Percentiles rank a stretch among this genome's conserved stretches.
phyloP scores from a whole-genome alignment of 108 stramenopile species.

The Cylindrotheca closterium region DNA sequence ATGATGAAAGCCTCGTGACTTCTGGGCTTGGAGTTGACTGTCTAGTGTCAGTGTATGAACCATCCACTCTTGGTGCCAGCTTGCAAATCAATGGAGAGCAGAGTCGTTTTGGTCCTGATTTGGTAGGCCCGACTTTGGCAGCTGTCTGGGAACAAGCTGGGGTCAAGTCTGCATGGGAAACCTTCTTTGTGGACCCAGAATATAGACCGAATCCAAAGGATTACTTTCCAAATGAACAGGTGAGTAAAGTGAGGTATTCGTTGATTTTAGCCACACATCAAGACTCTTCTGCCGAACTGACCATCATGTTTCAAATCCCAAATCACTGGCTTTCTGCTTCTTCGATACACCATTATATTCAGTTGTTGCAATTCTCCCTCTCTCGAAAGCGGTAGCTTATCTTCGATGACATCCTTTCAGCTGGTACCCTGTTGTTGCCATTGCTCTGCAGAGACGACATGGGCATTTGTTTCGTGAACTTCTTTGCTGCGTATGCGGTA shows the following conservation, averaged over 20 bases:
- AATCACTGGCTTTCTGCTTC: background rate
- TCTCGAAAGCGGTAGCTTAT: no score
- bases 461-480: no score
- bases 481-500: no score
- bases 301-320: background rate
- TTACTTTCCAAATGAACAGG: constrained; percentile 80
- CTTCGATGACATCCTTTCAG: no score
- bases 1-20: constrained; percentile 54
- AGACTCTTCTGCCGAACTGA: background rate
- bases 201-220: constrained; percentile 90
- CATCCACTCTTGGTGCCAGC: constrained; percentile 67
- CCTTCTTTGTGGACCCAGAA: constrained; percentile 81
- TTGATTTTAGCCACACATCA: constrained; percentile 19
- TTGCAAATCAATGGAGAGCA: constrained; percentile 85
- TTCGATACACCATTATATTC: no score
- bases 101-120: constrained; percentile 78
- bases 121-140: constrained; percentile 69
- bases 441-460: no score
- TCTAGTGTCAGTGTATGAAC: constrained; percentile 63
- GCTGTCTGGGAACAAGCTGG: constrained; percentile 68
- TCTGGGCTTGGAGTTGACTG: constrained; percentile 62
- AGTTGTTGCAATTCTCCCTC: no score
- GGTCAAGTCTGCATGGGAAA: constrained; percentile 55
- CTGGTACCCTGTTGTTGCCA: no score
- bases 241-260: constrained; percentile 63